These are phyloP conservation scores for Bipolaris bicolor DNA, from an alignment of 2,329 filamentous ascomycete species.

Conservation along the genomic window DNA sequence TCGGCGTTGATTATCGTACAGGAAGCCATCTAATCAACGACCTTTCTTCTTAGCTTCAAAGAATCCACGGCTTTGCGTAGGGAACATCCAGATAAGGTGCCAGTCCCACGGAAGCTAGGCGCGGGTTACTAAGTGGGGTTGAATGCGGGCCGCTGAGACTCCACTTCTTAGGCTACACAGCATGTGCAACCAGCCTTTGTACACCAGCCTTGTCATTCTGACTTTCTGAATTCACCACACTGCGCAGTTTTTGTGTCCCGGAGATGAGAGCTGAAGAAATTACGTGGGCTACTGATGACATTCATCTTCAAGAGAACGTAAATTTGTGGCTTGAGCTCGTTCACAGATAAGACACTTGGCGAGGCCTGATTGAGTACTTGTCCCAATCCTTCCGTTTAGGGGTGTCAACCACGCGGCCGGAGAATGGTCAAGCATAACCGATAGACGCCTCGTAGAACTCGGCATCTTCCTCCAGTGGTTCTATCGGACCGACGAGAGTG, in stretches of 20 bases:
- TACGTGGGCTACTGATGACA: not conserved
- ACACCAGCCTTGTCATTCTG: not conserved
- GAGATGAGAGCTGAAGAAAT: not conserved
- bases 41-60: not conserved
- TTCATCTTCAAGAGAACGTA: not conserved
- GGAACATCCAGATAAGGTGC: not conserved
- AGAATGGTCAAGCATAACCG: not conserved
- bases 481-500: slow-evolving; percentile 1
- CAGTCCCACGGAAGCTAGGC: not conserved
- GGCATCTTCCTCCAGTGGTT: not conserved
- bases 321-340: not conserved
- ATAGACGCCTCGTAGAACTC: too few species aligned
- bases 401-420: not conserved
- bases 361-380: not conserved
- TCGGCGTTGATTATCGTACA: not conserved
- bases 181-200: not conserved
- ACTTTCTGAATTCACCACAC: not conserved
- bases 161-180: not conserved
- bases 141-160: not conserved
- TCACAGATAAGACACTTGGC: not conserved
- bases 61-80: not conserved
- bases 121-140: not conserved
- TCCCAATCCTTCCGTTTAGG: not conserved
- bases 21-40: not conserved
- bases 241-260: not conserved